Conservation (phyloP, 495 filamentous ascomycete genomes). For the Usnea hakonensis region DNA sequence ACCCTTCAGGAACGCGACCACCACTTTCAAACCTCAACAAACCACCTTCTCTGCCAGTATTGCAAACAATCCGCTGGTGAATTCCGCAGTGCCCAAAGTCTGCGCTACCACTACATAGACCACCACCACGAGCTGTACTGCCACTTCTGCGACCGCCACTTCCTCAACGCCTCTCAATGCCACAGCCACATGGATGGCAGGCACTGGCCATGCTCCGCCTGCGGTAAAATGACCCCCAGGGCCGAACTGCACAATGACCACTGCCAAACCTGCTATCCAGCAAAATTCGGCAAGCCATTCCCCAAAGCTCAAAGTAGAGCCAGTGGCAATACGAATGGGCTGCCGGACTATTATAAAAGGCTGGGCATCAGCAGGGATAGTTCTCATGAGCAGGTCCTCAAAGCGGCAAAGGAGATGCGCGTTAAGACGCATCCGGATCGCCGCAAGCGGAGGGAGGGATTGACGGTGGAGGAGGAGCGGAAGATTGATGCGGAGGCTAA, state of each 20-base stretch:
- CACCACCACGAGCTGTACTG: background rate
- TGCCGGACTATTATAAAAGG: background rate
- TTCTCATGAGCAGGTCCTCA: background rate
- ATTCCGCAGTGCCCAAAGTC: background rate
- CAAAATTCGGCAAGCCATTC: background rate
- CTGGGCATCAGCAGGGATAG: background rate
- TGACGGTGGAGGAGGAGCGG: background rate
- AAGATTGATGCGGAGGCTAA: background rate
- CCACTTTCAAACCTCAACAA: background rate
- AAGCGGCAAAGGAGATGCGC: background rate
- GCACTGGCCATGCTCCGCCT: background rate
- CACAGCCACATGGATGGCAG: background rate
- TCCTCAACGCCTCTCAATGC: background rate
- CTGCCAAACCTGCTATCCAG: background rate
- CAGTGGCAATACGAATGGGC: background rate
- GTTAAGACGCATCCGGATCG: conserved; percentile 1
- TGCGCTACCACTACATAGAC: background rate
- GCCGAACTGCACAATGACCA: background rate
- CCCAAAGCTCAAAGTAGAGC: background rate
- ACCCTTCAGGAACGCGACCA: background rate
- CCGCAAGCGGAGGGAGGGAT: background rate
- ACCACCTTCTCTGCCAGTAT: background rate
- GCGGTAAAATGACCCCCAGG: background rate
- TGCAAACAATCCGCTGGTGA: background rate
- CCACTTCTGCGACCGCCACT: background rate